Conservation (phyloP, 2,329 filamentous ascomycete species). For the Chlorencoelia australis region DNA sequence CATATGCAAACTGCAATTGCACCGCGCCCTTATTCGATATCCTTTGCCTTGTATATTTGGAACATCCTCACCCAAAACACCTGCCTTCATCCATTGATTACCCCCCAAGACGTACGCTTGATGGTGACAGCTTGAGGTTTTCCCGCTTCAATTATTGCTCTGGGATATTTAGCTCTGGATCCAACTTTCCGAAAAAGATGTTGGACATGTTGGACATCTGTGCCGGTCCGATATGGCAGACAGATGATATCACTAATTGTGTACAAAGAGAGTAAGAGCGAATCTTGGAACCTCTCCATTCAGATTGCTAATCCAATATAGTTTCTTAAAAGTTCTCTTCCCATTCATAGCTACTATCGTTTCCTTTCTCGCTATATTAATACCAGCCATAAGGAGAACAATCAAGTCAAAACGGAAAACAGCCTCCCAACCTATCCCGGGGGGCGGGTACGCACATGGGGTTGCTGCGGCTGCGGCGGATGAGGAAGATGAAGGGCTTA, state of each 20-base stretch:
- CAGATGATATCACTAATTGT: slow-evolving; percentile 54
- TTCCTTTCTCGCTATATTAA: slow-evolving; percentile 58
- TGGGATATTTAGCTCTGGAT: too few relatives aligned
- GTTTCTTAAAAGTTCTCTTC: slow-evolving; percentile 71
- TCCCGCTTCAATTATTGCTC: too few relatives aligned
- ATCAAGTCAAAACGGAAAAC: slow-evolving; percentile 40
- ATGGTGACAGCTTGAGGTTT: too few relatives aligned
- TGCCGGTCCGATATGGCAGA: slow-evolving; percentile 38
- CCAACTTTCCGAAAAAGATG: too few relatives aligned
- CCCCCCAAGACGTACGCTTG: too few relatives aligned
- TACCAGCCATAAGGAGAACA: slow-evolving; percentile 45
- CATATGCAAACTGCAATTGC: too few relatives aligned
- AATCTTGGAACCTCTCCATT: too few relatives aligned
- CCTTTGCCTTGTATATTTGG: too few relatives aligned
- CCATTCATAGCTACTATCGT: slow-evolving; percentile 61
- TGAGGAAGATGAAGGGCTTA: slow-evolving; percentile 48
- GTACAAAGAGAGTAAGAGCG: slow-evolving; percentile 62
- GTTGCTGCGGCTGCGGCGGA: slow-evolving; percentile 26
- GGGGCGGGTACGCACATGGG: slow-evolving; percentile 4
- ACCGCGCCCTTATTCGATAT: too few relatives aligned
- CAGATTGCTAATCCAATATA: slow-evolving; percentile 29
- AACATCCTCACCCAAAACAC: too few relatives aligned
- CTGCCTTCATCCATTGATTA: too few relatives aligned
- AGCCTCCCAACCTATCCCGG: slow-evolving; percentile 46
- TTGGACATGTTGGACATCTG: slow-evolving; percentile 23